Conservation (phyloP, 768 basidiomycete genomes). For the Boletales sp. region DNA sequence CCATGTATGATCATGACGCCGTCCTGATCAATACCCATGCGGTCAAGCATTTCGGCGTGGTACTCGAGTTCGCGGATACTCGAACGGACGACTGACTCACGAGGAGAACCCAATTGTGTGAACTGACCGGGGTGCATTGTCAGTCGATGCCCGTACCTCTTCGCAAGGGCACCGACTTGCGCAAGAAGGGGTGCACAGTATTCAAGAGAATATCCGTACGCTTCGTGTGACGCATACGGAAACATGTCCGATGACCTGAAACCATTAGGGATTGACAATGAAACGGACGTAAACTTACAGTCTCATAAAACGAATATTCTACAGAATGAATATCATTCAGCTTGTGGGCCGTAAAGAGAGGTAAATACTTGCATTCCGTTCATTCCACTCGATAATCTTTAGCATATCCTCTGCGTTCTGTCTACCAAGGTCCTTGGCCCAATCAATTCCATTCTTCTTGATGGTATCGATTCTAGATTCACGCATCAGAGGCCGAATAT, state of each 20-base stretch:
- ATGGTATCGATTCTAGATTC: slow-evolving; percentile 64
- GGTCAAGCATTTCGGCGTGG: slow-evolving; percentile 84
- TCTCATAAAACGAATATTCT: slow-evolving; percentile 83
- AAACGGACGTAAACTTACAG: slow-evolving; percentile 31
- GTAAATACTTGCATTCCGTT: slow-evolving; percentile 55
- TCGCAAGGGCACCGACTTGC: slow-evolving; percentile 62
- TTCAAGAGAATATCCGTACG: slow-evolving; percentile 76
- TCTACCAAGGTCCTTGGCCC: slow-evolving; percentile 75
- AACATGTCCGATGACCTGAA: slow-evolving; percentile 81
- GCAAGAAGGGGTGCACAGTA: slow-evolving; percentile 61
- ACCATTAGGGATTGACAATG: background rate
- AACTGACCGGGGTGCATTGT: slow-evolving; percentile 90
- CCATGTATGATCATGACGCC: slow-evolving; percentile 89
- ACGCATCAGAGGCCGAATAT: background rate
- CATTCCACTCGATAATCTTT: slow-evolving; percentile 87
- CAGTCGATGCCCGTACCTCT: slow-evolving; percentile 69
- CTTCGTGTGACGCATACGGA: slow-evolving; percentile 82
- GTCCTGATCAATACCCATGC: slow-evolving; percentile 79
- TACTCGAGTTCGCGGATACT: slow-evolving; percentile 80
- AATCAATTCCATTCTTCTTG: slow-evolving; percentile 75
- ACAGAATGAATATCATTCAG: background rate
- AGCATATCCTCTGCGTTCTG: slow-evolving; percentile 72
- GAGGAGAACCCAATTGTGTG: slow-evolving; percentile 79
- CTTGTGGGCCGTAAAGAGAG: background rate
- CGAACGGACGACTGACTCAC: slow-evolving; percentile 66